Conservation (phyloP, 2,329 filamentous ascomycete species). For the Scopulariopsis brevicaulis region DNA sequence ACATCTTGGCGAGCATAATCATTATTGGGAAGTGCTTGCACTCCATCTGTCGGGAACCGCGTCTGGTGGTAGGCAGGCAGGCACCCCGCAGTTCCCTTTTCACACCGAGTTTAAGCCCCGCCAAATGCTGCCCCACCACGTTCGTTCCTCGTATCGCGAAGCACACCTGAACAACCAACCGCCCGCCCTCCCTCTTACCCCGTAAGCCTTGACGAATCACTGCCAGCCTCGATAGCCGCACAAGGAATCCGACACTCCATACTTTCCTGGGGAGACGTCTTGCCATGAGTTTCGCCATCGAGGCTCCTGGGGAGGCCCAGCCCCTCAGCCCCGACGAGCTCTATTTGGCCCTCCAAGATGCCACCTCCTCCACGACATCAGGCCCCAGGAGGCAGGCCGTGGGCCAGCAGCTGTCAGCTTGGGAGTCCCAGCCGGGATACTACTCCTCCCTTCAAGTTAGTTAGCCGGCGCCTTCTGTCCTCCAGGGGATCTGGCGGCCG, state of each 20-base stretch:
- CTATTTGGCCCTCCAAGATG: slow-evolving; percentile 50
- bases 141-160: not conserved
- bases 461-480: not conserved
- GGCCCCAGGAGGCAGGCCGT: slow-evolving; percentile 54
- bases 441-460: slow-evolving; percentile 58
- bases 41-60: too few relatives aligned
- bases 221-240: not conserved
- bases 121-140: not conserved
- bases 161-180: not conserved
- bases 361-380: slow-evolving; percentile 51
- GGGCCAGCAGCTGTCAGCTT: slow-evolving; percentile 58
- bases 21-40: too few relatives aligned
- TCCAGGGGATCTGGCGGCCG: slow-evolving; percentile 5
- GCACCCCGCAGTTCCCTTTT: not conserved
- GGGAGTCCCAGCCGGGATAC: slow-evolving; percentile 57
- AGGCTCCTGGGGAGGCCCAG: slow-evolving; percentile 72
- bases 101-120: not conserved
- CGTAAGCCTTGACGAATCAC: not conserved
- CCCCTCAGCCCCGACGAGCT: slow-evolving; percentile 55
- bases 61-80: not conserved
- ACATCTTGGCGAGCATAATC: too few relatives aligned
- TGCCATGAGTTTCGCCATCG: slow-evolving; percentile 59
- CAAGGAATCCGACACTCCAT: not conserved
- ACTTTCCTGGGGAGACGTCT: not conserved
- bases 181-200: not conserved